Evolutionary conservation across 768 basidiomycete genomes (phyloP), one percentile per base, ranked within the genome.

Genomic region (Trametes cingulata): DNA sequence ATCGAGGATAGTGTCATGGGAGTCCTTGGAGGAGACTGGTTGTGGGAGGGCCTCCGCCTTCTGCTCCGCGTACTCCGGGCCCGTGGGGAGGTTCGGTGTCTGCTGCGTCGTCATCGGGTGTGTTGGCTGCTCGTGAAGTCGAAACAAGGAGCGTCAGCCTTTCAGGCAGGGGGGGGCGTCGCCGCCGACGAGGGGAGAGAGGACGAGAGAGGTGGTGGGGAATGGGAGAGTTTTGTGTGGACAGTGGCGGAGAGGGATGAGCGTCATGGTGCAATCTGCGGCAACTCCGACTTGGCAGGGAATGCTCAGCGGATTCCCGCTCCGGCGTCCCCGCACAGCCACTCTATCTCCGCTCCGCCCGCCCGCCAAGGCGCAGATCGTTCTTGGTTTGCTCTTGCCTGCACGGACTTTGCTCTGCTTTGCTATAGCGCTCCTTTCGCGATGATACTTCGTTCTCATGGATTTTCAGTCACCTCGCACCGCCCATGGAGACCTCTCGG

Each of bases 1-100:
- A 14, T 62, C 57, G 60, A 60, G 45, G 49, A 61, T 52, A 37
- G 58, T 67, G 46, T 6, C 54, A 22, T 48, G 52, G n/a, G 65
- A 59, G 29, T 61, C 59, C 48, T 58, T 58, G 39, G 58, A 57
- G 39, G 51, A 52, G 20, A 53, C 58, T 29, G 62, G 62, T 19
- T 45, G 60, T 1, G 62, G 65, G 55, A 63, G 60, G 7, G 41
- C 39, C 50, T 66, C 65, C 20, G 41, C 57, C 60, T 56, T 61
- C 22, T 63, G 55, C 56, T 66, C 59, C 27, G 65, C 58, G 52
- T 66, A 60, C 15, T 56, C 45, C 37, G 58, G 58, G 58, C 58
- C 62, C 27, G 58, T 54, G 25, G 56, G 40, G 42, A 60, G 52
- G 19, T 56, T 52, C n/a, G 33, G 37, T 39, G 40, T 36, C 14